phyloP scores from a whole-genome alignment of 1,284 basidiomycete genomes.

The Cryptococcus jaspeensis region DNA sequence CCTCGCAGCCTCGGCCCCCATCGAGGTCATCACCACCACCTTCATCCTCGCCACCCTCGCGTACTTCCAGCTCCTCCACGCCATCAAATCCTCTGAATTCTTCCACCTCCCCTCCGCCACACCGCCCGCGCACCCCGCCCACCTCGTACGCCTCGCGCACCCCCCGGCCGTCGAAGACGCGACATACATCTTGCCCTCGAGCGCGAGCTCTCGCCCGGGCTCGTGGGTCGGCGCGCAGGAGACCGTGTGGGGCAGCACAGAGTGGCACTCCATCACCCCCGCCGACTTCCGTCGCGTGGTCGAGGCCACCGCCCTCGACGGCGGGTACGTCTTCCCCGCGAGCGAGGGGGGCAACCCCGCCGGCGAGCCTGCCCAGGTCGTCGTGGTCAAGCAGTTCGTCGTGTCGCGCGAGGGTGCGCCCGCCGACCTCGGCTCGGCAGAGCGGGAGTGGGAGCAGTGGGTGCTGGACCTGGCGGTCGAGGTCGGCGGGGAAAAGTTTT shows the following conservation, averaged over 20 bases:
- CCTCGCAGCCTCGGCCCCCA: slow-evolving; percentile 54
- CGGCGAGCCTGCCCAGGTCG: slow-evolving; percentile 40
- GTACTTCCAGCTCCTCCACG: slow-evolving; percentile 85
- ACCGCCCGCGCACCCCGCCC: slow-evolving; percentile 36
- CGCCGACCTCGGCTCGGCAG: slow-evolving; percentile 2
- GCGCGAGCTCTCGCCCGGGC: slow-evolving; percentile 7
- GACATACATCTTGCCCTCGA: slow-evolving; percentile 17
- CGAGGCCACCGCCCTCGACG: slow-evolving; percentile 43
- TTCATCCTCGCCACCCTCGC: slow-evolving; percentile 82
- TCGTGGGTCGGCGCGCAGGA: slow-evolving; percentile 12
- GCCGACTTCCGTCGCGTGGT: slow-evolving; percentile 38
- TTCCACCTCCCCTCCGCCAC: slow-evolving; percentile 38
- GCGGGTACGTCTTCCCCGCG: slow-evolving; percentile 35
- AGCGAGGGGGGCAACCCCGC: slow-evolving; percentile 40
- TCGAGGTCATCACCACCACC: slow-evolving; percentile 83
- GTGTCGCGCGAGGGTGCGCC: slow-evolving; percentile 36
- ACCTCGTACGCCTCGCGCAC: slow-evolving; percentile 41
- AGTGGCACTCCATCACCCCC: slow-evolving; percentile 36
- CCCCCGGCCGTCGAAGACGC: slow-evolving; percentile 22
- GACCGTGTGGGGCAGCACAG: slow-evolving; percentile 21
- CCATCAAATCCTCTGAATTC: slow-evolving; percentile 65
- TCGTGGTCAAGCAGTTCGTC: slow-evolving; percentile 49
- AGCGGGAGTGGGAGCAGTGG: slow-evolving; percentile 40
- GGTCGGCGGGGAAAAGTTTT: slow-evolving; percentile 32
- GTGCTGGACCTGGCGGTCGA: slow-evolving; percentile 42